These are phyloP conservation scores for Pseudodiploospora longispora DNA, from an alignment of 2,329 filamentous ascomycete species.

Conservation along the genomic window DNA sequence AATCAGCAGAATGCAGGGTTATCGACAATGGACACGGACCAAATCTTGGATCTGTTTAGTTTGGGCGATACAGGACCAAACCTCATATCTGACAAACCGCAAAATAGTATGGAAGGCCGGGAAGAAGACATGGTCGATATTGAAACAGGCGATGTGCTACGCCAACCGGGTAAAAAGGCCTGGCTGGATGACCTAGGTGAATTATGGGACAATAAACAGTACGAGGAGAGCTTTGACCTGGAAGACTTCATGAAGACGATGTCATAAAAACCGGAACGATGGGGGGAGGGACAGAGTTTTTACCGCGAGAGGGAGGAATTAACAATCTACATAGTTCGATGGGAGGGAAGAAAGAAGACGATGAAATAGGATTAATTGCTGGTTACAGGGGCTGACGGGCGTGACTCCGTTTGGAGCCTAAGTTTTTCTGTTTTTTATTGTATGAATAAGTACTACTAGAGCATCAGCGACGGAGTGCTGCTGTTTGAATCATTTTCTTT, in stretches of 20 bases:
- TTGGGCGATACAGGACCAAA: conserved; percentile 69
- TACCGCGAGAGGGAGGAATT: too few relatives aligned
- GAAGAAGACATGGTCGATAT: conserved; percentile 88
- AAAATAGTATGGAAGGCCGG: conserved; percentile 50
- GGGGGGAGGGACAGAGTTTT: not conserved
- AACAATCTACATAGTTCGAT: too few relatives aligned
- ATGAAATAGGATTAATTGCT: too few relatives aligned
- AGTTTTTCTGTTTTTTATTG: too few relatives aligned
- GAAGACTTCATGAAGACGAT: conserved; percentile 94
- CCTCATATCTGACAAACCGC: conserved; percentile 53
- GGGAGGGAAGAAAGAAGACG: too few relatives aligned
- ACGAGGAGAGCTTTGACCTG: conserved; percentile 95
- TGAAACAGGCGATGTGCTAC: conserved; percentile 81
- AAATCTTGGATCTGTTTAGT: conserved; percentile 94
- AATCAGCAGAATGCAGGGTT: conserved; percentile 98
- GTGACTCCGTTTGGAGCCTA: too few relatives aligned
- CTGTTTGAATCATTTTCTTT: too few relatives aligned
- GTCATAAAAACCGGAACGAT: conserved; percentile 40
- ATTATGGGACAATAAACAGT: conserved; percentile 94
- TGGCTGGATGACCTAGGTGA: conserved; percentile 94
- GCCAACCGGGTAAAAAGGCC: conserved; percentile 93
- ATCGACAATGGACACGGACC: conserved; percentile 94
- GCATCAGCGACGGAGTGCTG: too few relatives aligned
- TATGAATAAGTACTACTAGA: too few relatives aligned
- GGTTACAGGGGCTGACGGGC: too few relatives aligned